phyloP scores from a whole-genome alignment of 441 rosid species.

The Jatropha podagrica region DNA sequence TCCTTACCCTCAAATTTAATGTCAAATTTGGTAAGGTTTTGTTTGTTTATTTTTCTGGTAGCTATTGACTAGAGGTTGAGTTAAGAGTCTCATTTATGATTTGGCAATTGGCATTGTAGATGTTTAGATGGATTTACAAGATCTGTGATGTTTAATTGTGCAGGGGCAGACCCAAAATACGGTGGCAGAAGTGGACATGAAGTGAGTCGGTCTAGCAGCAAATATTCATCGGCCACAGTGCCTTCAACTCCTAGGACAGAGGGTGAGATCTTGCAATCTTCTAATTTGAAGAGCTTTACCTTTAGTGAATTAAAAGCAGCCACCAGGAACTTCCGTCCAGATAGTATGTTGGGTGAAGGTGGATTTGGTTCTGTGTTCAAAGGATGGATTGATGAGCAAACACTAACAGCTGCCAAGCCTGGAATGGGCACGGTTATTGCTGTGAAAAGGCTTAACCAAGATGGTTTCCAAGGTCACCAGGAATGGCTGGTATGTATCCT shows the following conservation, averaged over 20 bases:
- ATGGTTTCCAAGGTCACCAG: conserved; percentile 83
- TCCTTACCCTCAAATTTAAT: not conserved
- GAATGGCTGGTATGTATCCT: conserved; percentile 86
- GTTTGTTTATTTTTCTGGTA: not conserved
- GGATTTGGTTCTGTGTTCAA: conserved; percentile 95
- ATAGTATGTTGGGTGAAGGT: conserved; percentile 92
- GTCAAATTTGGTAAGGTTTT: not conserved
- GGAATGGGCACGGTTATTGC: conserved; percentile 79
- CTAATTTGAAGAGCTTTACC: conserved; percentile 65
- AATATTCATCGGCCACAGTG: conserved; percentile 45
- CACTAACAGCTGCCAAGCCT: conserved; percentile 61
- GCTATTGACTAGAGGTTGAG: not conserved
- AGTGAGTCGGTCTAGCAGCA: conserved; percentile 54
- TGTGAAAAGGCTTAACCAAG: conserved; percentile 80
- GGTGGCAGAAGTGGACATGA: conserved; percentile 41
- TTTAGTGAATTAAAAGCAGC: conserved; percentile 68
- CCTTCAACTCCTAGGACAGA: conserved; percentile 69
- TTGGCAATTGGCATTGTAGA: not conserved
- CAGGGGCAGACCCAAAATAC: conserved; percentile 41
- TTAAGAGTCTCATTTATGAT: not conserved
- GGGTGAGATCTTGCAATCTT: conserved; percentile 71
- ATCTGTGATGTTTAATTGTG: conserved; percentile 19
- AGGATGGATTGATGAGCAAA: conserved; percentile 86
- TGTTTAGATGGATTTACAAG: conserved; percentile 3
- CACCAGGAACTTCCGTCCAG: conserved; percentile 88